Evolutionary conservation across 129 eudicot species (phyloP).

Genomic region (Flaveria brownii): DNA sequence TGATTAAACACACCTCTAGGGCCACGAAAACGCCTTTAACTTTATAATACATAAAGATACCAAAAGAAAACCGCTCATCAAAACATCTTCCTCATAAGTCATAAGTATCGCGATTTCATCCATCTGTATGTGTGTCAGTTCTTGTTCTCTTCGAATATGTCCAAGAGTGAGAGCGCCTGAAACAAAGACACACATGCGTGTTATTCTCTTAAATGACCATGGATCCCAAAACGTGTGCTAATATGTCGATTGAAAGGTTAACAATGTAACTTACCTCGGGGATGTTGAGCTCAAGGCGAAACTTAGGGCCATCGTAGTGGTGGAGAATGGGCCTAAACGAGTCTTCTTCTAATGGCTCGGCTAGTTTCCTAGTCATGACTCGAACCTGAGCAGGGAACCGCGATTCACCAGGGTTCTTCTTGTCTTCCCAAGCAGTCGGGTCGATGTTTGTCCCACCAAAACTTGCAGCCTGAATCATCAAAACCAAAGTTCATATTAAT

Average conservation of each 20-base stretch:
- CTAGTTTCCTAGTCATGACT: conserved; percentile 74
- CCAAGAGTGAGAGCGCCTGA: conserved; percentile 78
- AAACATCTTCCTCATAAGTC: conserved; percentile 13
- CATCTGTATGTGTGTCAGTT: not conserved
- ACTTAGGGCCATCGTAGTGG: conserved; percentile 98
- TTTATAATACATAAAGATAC: conserved; percentile 1
- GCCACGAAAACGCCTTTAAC: conserved; percentile 12
- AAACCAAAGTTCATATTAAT: conserved; percentile 4
- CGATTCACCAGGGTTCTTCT: conserved; percentile 89
- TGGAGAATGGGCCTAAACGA: conserved; percentile 97
- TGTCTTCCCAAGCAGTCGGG: conserved; percentile 98
- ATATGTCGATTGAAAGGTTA: not conserved
- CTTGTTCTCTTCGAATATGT: conserved; percentile 64
- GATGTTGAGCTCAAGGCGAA: conserved; percentile 88
- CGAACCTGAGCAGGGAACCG: conserved; percentile 99
- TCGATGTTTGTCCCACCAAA: conserved; percentile 96
- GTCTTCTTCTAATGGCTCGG: conserved; percentile 94
- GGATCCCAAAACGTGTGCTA: not conserved
- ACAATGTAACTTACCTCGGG: conserved; percentile 68
- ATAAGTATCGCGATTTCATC: not conserved
- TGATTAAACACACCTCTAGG: conserved; percentile 25
- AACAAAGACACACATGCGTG: not conserved
- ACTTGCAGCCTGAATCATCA: conserved; percentile 71
- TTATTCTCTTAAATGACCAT: not conserved
- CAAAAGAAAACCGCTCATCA: conserved; percentile 11